phyloP scores from a whole-genome alignment of 2,329 filamentous ascomycete species.

The Sporothrix sp. region DNA sequence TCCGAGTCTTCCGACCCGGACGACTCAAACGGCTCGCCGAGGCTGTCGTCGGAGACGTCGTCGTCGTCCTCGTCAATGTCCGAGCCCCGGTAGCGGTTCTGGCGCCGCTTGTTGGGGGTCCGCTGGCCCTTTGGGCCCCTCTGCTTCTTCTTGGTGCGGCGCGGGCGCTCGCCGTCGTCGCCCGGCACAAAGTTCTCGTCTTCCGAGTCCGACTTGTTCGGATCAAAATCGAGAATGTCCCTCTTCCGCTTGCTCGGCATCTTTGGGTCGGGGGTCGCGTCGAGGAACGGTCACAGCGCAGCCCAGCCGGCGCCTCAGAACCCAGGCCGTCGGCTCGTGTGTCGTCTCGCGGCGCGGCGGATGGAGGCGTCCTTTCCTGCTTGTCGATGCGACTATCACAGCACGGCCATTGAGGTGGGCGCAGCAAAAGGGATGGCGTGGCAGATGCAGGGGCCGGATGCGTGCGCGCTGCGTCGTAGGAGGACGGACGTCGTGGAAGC shows the following conservation, averaged over 20 bases:
- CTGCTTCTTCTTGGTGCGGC: constrained; percentile 30
- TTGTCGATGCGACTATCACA: constrained; percentile 1
- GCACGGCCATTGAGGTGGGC: constrained; percentile 2
- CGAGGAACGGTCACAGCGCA: background rate
- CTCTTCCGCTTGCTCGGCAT: constrained; percentile 49
- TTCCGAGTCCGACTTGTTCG: constrained; percentile 55
- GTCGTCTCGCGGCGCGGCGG: background rate
- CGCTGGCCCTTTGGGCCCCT: constrained; percentile 22
- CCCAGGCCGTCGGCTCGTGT: background rate
- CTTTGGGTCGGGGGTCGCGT: constrained; percentile 15
- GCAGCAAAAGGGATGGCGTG: too few relatives aligned
- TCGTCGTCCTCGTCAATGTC: constrained; percentile 55
- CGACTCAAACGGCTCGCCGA: constrained; percentile 39
- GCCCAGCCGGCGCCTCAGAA: background rate
- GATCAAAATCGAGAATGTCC: constrained; percentile 49
- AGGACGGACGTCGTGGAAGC: background rate
- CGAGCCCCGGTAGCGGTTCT: constrained; percentile 44
- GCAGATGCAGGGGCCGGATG: too few relatives aligned
- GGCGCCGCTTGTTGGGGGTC: constrained; percentile 19
- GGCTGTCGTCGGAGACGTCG: constrained; percentile 43
- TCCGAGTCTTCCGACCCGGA: constrained; percentile 31
- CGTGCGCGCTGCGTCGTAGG: too few relatives aligned
- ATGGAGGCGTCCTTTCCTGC: background rate
- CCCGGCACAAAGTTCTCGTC: constrained; percentile 56
- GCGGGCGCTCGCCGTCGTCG: constrained; percentile 33